Base-by-base conservation (phyloP, 2,329 filamentous ascomycete genomes). In the Penicillium sumatraense region DNA sequence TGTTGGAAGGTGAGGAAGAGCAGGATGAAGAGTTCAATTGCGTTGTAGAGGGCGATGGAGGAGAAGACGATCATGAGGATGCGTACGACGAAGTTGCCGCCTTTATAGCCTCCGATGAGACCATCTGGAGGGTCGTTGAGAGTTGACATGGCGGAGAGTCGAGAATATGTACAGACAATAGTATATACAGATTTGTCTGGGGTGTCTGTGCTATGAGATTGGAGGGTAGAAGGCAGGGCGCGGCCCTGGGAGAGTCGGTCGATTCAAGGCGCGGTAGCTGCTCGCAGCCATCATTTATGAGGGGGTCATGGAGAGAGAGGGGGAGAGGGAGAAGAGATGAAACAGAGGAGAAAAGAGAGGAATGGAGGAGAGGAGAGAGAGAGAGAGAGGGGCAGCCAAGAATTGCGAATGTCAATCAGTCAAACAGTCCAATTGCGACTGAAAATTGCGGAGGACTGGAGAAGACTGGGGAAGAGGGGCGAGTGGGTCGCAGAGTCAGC, bases 41-140 rank as follows among this genome's bases (percentile, higher is more conserved):
- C 82, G 20, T 89, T 79, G 61, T 76, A 77, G 13, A 71, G 56
- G 11, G 75, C 71, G 20, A 84, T 75, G n/a, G 68, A 62, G 26
- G 63, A 68, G 56, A 74, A 72, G 10, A 69, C 68, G 21, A 68
- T 67, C 61, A 72, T 66, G 24, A 70, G 49, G 5, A 67, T 67
- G 53, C 65, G 64, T 41, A 71, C 57, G 20, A 61, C 54, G 3
- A 62, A 11, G 35, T 53, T 64, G 21, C 57, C 27, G 18, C 63
- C 68, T 29, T 62, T 60, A 42, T 68, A 70, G 14, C 69, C 67
- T 23, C 59, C 62, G 36, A 70, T 58, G 38, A 71, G 63, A 36
- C 68, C 70, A 51, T 69, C 64, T 11, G 70, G 70, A 10, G 63
- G 48, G 20, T 60, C 45, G 1, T 59, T 5, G 14, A 44, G 38